Evolutionary conservation across 2,329 filamentous ascomycete species (phyloP).

Genomic region (Cytospora paraplurivora): DNA sequence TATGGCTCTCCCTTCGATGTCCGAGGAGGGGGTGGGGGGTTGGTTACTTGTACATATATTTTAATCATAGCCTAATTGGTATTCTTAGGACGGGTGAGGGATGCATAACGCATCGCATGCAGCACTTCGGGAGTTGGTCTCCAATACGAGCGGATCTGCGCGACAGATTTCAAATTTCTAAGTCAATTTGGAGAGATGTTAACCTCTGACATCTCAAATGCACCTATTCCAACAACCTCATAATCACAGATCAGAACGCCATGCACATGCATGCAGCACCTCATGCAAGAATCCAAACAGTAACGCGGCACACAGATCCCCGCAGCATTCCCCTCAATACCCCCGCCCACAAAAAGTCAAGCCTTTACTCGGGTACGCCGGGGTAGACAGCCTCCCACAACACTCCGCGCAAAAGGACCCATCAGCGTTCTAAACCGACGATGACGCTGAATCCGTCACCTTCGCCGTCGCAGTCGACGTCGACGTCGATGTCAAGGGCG

Average conservation of each 20-base stretch:
- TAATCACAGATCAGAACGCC: background rate
- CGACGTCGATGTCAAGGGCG: background rate
- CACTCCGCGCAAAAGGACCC: background rate
- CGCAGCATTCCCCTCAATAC: background rate
- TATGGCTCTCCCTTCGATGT: background rate
- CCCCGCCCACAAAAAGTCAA: background rate
- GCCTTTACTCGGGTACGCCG: too few relatives aligned
- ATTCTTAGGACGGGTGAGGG: background rate
- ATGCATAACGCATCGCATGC: background rate
- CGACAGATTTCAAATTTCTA: background rate
- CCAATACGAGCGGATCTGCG: background rate
- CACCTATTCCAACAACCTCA: background rate
- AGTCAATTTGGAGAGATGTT: background rate
- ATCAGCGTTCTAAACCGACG: background rate
- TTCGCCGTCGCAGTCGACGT: background rate
- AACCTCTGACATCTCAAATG: background rate
- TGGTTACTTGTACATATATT: background rate
- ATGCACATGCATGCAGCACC: background rate
- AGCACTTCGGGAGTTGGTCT: background rate
- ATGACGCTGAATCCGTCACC: too few relatives aligned
- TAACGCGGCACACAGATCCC: background rate
- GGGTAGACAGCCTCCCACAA: background rate
- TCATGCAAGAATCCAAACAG: background rate
- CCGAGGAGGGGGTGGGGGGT: background rate
- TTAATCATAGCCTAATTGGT: background rate